Percentiles rank a stretch among this genome's conserved stretches.
These are phyloP conservation scores for Silene coronaria DNA, from an alignment of 179 eudicot genomes.

Conservation along the genomic window DNA sequence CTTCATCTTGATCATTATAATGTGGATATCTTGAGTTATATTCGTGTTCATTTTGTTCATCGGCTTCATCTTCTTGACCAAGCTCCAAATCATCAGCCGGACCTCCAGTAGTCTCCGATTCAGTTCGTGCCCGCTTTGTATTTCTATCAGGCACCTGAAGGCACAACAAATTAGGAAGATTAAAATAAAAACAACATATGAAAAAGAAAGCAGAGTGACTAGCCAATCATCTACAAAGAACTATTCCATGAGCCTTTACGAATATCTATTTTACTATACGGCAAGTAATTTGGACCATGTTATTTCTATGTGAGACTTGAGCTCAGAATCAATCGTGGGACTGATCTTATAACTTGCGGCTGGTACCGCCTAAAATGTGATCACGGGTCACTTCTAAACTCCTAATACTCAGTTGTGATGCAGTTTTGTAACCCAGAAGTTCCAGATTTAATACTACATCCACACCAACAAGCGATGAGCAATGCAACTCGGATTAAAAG, in stretches of 20 bases:
- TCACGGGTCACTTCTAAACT: too few relatives aligned
- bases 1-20: constrained; percentile 31
- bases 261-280: neutral
- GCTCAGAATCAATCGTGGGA: too few relatives aligned
- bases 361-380: too few relatives aligned
- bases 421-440: too few relatives aligned
- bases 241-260: neutral
- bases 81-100: constrained; percentile 2
- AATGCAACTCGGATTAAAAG: neutral
- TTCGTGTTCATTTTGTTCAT: constrained; percentile 19
- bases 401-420: too few relatives aligned
- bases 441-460: too few relatives aligned
- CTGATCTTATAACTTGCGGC: too few relatives aligned
- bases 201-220: neutral
- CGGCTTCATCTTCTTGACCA: constrained; percentile 5
- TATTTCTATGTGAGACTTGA: too few relatives aligned
- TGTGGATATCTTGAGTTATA: constrained; percentile 14
- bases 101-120: constrained; percentile 11
- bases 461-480: too few relatives aligned
- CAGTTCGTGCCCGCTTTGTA: constrained; percentile 20
- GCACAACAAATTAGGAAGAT: neutral
- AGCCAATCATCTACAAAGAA: neutral
- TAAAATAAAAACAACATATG: neutral
- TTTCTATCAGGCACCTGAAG: constrained; percentile 21
- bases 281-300: neutral